phyloP scores from a whole-genome alignment of 805 yeast genomes.

The Torulaspora gathmanii region DNA sequence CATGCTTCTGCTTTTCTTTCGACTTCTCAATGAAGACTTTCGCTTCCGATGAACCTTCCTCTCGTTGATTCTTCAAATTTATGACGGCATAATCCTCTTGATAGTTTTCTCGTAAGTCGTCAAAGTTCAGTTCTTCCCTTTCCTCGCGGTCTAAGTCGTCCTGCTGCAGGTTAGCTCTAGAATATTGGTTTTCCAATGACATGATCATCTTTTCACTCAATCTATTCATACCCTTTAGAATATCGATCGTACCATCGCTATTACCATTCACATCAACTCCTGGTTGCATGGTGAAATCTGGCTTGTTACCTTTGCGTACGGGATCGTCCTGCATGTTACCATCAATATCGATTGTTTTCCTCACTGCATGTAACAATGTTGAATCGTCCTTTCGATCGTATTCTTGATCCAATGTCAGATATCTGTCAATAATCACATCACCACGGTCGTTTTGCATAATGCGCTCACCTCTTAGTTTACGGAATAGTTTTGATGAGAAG shows the following conservation, averaged over 20 bases:
- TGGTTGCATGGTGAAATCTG: slow-evolving; percentile 83
- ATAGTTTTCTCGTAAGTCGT: slow-evolving; percentile 48
- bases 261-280: slow-evolving; percentile 46
- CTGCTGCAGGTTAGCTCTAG: slow-evolving; percentile 35
- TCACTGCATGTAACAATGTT: slow-evolving; percentile 45
- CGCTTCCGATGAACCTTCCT: slow-evolving; percentile 23
- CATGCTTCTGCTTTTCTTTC: slow-evolving; percentile 17
- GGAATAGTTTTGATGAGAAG: slow-evolving; percentile 81
- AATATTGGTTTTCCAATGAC: slow-evolving; percentile 44
- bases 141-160: slow-evolving; percentile 39
- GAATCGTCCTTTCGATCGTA: slow-evolving; percentile 44
- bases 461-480: slow-evolving; percentile 85
- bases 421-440: slow-evolving; percentile 80
- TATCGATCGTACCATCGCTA: slow-evolving; percentile 61
- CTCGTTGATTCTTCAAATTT: slow-evolving; percentile 28
- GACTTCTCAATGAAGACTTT: slow-evolving; percentile 17
- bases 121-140: slow-evolving; percentile 44
- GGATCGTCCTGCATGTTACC: slow-evolving; percentile 83
- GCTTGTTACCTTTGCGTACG: slow-evolving; percentile 67
- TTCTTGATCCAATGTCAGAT: slow-evolving; percentile 65
- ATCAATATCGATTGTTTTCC: slow-evolving; percentile 67
- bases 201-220: slow-evolving; percentile 76
- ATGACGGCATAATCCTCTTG: slow-evolving; percentile 51
- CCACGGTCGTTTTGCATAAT: slow-evolving; percentile 71
- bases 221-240: slow-evolving; percentile 84